Percentiles rank a stretch among this genome's conserved stretches.
Evolutionary conservation across 1,284 basidiomycete species (phyloP).

Genomic region (Phlebopus sp.): DNA sequence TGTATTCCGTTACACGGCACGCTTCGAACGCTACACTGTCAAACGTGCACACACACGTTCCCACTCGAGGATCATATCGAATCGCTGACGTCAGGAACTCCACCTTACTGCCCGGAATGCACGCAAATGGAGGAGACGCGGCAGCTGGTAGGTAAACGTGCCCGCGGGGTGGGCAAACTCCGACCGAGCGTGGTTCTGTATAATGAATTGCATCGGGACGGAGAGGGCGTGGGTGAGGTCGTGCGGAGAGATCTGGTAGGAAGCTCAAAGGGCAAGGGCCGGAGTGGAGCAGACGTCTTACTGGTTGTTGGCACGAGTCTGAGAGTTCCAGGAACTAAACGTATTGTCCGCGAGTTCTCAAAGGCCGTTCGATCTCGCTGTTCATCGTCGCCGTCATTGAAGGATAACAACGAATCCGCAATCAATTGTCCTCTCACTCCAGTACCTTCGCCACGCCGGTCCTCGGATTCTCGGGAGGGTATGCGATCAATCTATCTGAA

Average conservation of each 20-base stretch:
- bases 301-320: conserved; percentile 91
- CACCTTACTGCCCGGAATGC: conserved; percentile 82
- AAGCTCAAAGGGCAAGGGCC: conserved; percentile 58
- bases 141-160: conserved; percentile 74
- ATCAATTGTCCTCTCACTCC: conserved; percentile 34
- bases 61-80: conserved; percentile 61
- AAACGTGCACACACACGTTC: conserved; percentile 72
- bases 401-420: conserved; percentile 23
- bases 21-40: conserved; percentile 77
- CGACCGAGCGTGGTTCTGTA: conserved; percentile 90
- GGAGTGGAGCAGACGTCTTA: conserved; percentile 77
- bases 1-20: conserved; percentile 92
- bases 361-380: conserved; percentile 68
- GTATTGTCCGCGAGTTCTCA: conserved; percentile 88
- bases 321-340: conserved; percentile 88
- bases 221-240: conserved; percentile 80
- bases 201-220: conserved; percentile 86
- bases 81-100: conserved; percentile 55
- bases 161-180: conserved; percentile 77
- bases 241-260: conserved; percentile 77
- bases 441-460: conserved; percentile 41
- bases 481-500: conserved; percentile 84
- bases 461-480: conserved; percentile 39
- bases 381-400: conserved; percentile 20
- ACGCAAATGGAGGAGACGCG: conserved; percentile 67